phyloP scores from a whole-genome alignment of 495 filamentous ascomycete species.

The Parmelia sp. region DNA sequence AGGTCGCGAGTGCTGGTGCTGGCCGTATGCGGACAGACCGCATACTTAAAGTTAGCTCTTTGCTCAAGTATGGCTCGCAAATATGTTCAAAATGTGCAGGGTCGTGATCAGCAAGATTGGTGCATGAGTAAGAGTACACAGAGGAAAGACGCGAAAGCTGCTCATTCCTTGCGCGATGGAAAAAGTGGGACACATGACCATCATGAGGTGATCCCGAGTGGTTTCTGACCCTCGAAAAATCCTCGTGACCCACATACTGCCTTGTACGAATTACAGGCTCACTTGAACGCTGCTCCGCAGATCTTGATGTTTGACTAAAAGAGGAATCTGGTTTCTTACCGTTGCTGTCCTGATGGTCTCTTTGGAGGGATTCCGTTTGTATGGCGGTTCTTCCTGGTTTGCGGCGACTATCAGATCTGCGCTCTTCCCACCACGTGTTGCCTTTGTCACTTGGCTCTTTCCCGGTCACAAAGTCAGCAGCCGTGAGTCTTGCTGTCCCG shows the following conservation, averaged over 20 bases:
- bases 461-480: conserved; percentile 43
- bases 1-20: conserved; percentile 54
- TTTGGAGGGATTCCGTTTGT: conserved; percentile 40
- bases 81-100: conserved; percentile 25
- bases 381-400: conserved; percentile 31
- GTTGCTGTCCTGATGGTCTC: conserved; percentile 45
- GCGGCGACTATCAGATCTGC: conserved; percentile 34
- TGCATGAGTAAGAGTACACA: conserved; percentile 25
- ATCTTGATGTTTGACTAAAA: neutral
- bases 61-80: conserved; percentile 29
- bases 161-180: conserved; percentile 10
- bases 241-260: conserved; percentile 17
- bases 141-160: conserved; percentile 13
- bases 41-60: conserved; percentile 33
- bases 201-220: neutral
- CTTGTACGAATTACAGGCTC: conserved; percentile 7
- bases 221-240: conserved; percentile 1
- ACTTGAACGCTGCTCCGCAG: neutral
- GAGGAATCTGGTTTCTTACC: conserved; percentile 31
- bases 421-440: conserved; percentile 48
- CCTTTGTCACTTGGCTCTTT: conserved; percentile 36
- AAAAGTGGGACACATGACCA: conserved; percentile 12
- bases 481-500: conserved; percentile 45
- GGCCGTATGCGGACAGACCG: conserved; percentile 34
- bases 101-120: conserved; percentile 25